Conservation (phyloP, 306 rosid species). For the Castanea mollissima region DNA sequence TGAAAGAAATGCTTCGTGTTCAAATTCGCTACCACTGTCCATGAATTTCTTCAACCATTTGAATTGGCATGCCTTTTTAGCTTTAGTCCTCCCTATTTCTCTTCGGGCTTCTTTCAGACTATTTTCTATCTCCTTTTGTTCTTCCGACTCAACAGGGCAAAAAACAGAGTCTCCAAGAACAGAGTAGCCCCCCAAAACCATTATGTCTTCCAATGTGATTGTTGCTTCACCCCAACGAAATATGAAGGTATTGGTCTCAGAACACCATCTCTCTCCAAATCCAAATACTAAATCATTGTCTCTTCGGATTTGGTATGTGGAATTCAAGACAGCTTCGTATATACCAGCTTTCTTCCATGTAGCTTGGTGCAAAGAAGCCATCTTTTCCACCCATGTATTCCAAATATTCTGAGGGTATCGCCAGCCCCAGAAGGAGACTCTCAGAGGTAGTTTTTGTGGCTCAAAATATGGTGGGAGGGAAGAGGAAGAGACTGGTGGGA, state of each 20-base stretch:
- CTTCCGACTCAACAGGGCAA: neutral
- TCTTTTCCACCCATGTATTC: constrained; percentile 33
- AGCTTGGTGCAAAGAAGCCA: constrained; percentile 22
- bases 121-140: neutral
- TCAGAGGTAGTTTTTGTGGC: constrained; percentile 14
- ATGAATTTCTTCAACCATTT: neutral
- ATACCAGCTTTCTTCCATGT: constrained; percentile 46
- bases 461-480: neutral
- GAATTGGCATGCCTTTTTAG: too few species aligned
- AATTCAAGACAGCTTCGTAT: constrained; percentile 42
- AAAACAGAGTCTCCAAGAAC: constrained; percentile 20
- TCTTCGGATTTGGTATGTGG: constrained; percentile 9
- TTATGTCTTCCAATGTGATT: constrained; percentile 53
- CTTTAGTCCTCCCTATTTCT: too few species aligned
- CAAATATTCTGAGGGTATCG: neutral
- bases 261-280: constrained; percentile 45
- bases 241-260: constrained; percentile 37
- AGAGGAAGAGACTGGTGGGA: neutral
- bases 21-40: neutral
- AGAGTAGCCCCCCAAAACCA: constrained; percentile 27
- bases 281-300: constrained; percentile 16
- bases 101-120: neutral
- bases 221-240: constrained; percentile 61
- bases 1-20: constrained; percentile 2
- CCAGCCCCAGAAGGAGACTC: constrained; percentile 32